phyloP scores from a whole-genome alignment of 2,329 filamentous ascomycete species.

The Gaeumannomyces tritici region DNA sequence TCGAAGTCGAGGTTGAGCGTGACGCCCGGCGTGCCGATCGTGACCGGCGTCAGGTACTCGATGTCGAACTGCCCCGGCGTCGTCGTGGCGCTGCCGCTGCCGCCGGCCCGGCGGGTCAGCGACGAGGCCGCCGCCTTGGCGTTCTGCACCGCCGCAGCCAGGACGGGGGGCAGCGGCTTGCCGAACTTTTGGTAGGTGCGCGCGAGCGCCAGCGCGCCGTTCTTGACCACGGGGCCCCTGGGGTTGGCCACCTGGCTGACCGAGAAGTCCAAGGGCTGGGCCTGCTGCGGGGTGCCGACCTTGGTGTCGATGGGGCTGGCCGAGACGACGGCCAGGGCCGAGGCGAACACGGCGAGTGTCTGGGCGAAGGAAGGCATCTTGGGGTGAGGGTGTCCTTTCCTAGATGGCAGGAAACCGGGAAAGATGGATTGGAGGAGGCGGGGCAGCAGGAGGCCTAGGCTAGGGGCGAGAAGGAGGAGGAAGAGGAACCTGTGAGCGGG shows the following conservation, averaged over 20 bases:
- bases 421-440: no score
- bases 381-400: no score
- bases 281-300: not conserved
- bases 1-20: conserved; percentile 20
- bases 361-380: conserved; percentile 7
- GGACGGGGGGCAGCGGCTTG: conserved; percentile 19
- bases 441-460: not conserved
- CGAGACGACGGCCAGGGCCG: conserved; percentile 5
- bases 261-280: conserved; percentile 11
- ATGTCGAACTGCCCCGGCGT: conserved; percentile 19
- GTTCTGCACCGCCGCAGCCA: conserved; percentile 16
- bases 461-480: not conserved
- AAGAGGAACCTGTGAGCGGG: not conserved
- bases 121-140: conserved; percentile 7
- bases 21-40: conserved; percentile 26
- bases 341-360: conserved; percentile 4
- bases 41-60: conserved; percentile 28
- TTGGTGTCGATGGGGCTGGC: conserved; percentile 3
- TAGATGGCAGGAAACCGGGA: no score
- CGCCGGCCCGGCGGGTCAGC: conserved; percentile 11
- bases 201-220: conserved; percentile 23
- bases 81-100: conserved; percentile 18
- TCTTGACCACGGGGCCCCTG: conserved; percentile 17
- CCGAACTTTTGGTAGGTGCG: conserved; percentile 28
- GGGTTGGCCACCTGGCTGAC: conserved; percentile 26